phyloP scores from a whole-genome alignment of 1,284 basidiomycete genomes.

The Binderoboletus segoi region DNA sequence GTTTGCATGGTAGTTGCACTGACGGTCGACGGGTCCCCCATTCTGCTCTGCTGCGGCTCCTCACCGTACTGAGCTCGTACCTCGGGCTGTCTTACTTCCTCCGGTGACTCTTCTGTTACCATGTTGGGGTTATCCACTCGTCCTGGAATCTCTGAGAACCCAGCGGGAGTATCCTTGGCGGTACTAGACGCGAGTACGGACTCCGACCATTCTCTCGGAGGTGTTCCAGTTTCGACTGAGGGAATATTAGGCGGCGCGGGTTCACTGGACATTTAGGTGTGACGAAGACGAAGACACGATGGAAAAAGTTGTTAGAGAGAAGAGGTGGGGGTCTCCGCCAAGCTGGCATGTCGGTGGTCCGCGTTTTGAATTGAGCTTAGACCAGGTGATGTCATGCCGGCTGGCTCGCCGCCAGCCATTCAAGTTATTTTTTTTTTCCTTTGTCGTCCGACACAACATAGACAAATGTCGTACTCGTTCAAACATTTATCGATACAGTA shows the following conservation, averaged over 20 bases:
- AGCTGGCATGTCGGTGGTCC: neutral
- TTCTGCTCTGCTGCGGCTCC: no score
- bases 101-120: neutral
- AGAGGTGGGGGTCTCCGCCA: constrained; percentile 1
- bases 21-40: neutral
- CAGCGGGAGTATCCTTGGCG: constrained; percentile 9
- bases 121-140: neutral
- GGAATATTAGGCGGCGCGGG: constrained; percentile 19
- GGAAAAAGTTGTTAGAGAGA: neutral
- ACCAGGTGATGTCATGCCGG: constrained; percentile 34
- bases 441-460: neutral
- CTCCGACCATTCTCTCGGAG: constrained; percentile 25
- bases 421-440: neutral
- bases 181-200: constrained; percentile 18
- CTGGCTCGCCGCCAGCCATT: constrained; percentile 12
- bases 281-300: neutral
- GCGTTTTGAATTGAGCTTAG: constrained; percentile 7
- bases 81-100: neutral
- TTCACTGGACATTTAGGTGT: constrained; percentile 14
- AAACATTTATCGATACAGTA: no score
- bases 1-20: constrained; percentile 1
- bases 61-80: no score
- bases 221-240: constrained; percentile 18
- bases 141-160: neutral
- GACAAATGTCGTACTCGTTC: neutral